Evolutionary conservation across 495 filamentous ascomycete genomes (phyloP), one percentile per base, ranked within the genome.

Genomic region (Opeltia flavorubescens): DNA sequence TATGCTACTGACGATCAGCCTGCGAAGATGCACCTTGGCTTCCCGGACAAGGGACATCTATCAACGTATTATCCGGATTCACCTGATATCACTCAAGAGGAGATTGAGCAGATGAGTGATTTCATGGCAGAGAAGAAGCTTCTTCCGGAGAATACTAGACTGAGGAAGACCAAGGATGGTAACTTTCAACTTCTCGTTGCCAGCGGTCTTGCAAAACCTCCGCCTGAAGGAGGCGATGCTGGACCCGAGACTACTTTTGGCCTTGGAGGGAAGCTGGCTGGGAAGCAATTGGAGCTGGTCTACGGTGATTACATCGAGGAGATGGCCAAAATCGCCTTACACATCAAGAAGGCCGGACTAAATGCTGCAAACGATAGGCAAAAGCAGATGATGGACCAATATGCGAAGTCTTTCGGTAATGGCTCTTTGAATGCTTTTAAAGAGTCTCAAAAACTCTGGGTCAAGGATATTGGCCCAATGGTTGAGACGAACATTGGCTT

Each of bases 401-500:
- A 96, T 58, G 77, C 78, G 34, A 80, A 81, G 42, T 89, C 87
- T 0, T 98, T 95, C 56, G 73, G 80, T 15, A 74, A 80, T 38
- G 91, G 91, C 15, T 94, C 86, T 12, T 74, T 95, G 23, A 68
- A 84, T 43, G 83, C 85, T 25, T 94, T 88, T 71, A 94, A 93
- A 67, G 83, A 94, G 55, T 80, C 77, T 52, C 91, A 98, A 61
- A 72, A 87, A 42, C 77, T 78, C 52, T 98, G 91, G 91, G 89
- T 98, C 36, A 77, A 83, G 43, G 89, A 98, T 52, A 84, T 89
- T 49, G 82, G 86, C 13, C 91, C 91, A 5, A 79, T 75, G 61
- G 78, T 98, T 15, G 91, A 96, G 62, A 83, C 74, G 15, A 89
- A 96, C 60, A 77, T 96, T 47, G 91, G 91, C 1, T 98, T 96